phyloP scores from a whole-genome alignment of 2,329 filamentous ascomycete genomes.

The Cladosporium sp. region DNA sequence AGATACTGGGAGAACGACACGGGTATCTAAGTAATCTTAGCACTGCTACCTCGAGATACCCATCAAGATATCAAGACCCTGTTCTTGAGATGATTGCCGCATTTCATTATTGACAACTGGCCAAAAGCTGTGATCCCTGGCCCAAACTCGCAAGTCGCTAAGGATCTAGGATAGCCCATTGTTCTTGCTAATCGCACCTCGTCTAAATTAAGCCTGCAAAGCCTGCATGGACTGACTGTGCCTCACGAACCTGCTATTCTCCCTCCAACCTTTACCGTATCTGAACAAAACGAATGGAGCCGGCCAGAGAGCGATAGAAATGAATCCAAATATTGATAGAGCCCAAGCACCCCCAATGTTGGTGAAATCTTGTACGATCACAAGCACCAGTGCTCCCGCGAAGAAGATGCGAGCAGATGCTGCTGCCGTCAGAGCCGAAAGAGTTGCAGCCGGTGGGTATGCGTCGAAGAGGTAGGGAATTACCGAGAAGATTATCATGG shows the following conservation, averaged over 20 bases:
- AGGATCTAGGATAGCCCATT: neutral
- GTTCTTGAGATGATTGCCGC: too few species aligned
- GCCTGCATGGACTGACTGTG: neutral
- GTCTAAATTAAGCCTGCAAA: neutral
- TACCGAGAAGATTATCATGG: conserved; percentile 37
- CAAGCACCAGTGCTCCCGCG: conserved; percentile 38
- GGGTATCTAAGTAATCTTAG: too few species aligned
- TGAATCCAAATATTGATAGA: conserved; percentile 35
- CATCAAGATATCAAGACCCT: too few species aligned
- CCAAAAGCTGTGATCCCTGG: too few species aligned
- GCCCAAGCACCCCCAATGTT: conserved; percentile 35
- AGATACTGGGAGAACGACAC: too few species aligned
- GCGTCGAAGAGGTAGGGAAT: conserved; percentile 44
- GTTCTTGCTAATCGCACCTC: neutral
- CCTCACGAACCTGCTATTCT: conserved; percentile 16
- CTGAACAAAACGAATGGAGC: conserved; percentile 24
- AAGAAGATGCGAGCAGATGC: conserved; percentile 36
- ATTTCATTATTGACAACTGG: neutral
- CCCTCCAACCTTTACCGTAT: conserved; percentile 23
- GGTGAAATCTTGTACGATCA: conserved; percentile 36
- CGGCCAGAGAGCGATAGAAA: conserved; percentile 26
- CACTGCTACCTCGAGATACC: too few species aligned
- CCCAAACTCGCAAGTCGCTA: neutral
- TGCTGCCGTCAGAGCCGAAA: conserved; percentile 40
- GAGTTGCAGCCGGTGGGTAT: conserved; percentile 39